Base-by-base conservation (phyloP, 805 yeast genomes). In the Wickerhamiella australiensis region DNA sequence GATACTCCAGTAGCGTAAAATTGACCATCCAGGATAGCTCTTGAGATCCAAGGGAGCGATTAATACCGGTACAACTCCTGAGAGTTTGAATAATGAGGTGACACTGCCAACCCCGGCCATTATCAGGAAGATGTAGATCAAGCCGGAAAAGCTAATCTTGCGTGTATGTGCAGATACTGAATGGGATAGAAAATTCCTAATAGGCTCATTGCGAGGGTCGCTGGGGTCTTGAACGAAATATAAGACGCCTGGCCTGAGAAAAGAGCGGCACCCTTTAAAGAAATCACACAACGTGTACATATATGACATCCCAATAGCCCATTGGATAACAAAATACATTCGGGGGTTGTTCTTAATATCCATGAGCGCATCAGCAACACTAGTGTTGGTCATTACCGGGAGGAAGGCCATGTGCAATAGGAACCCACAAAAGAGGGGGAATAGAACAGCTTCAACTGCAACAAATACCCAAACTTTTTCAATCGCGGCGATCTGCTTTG, bases 181-280 rank as follows among this genome's bases (percentile, higher is more conserved):
- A 56, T 83, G 78, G 51, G 83, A 81, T 48, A 92, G 65, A 1
- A 95, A 92, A 61, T 88, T 95, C 56, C 86, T 90, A 38, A 90
- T 74, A 11, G 92, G 75, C 56, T 90, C 78, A 42, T 86, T 80
- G 57, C 85, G 82, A 36, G 95, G 95, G 61, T 92, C 96, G 57
- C 87, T 96, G 3, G 96, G 95, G 20, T 95, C 86, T 57, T 95
- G 75, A 53, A 92, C 83, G 67, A 92, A 92, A 63, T 79, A 92
- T 43, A 92, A 69, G 7, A 85, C 95, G 11, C 98, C 99, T 0
- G 83, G 81, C 50, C 99, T 75, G 52, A 90, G 72, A 36, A 86
- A 78, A 42, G 74, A 68, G 53, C 98, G 73, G 18, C 80, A 74
- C 87, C 87, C 81, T 17, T 94, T 84, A 26, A 90, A 87, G 65